Conservation (phyloP, 495 filamentous ascomycete genomes). For the Penicillium verhagenii region DNA sequence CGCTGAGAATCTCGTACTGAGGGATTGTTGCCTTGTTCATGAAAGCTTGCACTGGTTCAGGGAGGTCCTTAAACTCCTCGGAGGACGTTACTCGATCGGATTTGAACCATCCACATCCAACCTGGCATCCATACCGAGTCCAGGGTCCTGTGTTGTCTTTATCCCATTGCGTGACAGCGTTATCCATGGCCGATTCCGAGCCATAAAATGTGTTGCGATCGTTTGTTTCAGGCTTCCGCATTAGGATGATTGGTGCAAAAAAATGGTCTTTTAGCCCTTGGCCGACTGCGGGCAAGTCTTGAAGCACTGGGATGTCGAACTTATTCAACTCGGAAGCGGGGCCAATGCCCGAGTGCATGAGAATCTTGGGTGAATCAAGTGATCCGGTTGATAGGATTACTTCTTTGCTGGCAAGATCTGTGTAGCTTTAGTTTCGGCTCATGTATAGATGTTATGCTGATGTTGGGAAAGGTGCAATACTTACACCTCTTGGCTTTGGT, state of each 20-base stretch:
- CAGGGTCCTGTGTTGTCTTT: constrained; percentile 47
- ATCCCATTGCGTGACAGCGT: constrained; percentile 48
- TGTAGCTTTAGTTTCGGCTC: background rate
- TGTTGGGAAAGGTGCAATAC: too few species aligned
- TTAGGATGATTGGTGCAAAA: constrained; percentile 23
- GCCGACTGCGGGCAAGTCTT: constrained; percentile 50
- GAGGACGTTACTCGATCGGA: constrained; percentile 34
- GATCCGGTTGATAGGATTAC: constrained; percentile 58
- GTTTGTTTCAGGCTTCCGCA: constrained; percentile 28
- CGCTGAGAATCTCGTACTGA: constrained; percentile 43
- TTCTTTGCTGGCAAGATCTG: constrained; percentile 49
- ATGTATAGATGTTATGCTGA: background rate
- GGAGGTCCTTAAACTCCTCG: constrained; percentile 46
- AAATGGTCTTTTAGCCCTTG: constrained; percentile 59
- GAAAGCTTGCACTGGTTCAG: constrained; percentile 34
- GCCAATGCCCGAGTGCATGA: constrained; percentile 66
- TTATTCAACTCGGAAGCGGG: constrained; percentile 50
- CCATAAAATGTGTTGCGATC: constrained; percentile 33
- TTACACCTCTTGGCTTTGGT: constrained; percentile 36
- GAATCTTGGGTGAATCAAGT: constrained; percentile 57
- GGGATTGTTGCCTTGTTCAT: constrained; percentile 47
- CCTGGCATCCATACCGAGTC: constrained; percentile 36
- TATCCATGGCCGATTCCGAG: constrained; percentile 32
- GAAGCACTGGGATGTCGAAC: constrained; percentile 51
- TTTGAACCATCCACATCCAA: constrained; percentile 56